Evolutionary conservation across 2,329 filamentous ascomycete species (phyloP), one percentile per base, ranked within the genome.

Genomic region (Phialophora tarda): DNA sequence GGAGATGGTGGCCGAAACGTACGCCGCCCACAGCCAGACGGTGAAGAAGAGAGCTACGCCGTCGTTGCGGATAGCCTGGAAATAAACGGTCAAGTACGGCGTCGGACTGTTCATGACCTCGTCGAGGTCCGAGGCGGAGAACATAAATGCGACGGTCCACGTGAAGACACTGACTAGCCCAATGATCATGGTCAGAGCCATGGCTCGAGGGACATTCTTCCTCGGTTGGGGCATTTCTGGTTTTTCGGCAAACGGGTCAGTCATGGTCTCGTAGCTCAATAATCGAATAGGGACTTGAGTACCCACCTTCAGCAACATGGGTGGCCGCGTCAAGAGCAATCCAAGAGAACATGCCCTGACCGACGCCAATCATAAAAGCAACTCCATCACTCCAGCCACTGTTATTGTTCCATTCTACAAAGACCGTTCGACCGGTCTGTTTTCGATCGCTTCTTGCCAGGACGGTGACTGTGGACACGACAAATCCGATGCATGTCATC

Each of bases 321-420:
- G 73, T 73, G 58, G 71, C 73, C 54, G 68, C 74, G 59, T 59
- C 68, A 17, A 73, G 63, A 1, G 70, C 73, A 8, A 75, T 59
- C 32, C 71, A 75, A 1, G 72, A 59, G 82, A 65, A 77, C 66
- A 75, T 71, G 56, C 70, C 73, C 56, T 70, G 74, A 54, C 55
- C 66, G 14, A 74, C 62, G 1, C 79, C 80, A n/a, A 82, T 74
- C 23, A 81, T 67, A 78, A 79, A 81, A 30, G 78, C 78, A 68
- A 90, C 74, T 0, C 88, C 88, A 75, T 90, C 86, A 0, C 88
- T 87, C 88, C 88, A 91, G 38, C 87, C 88, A 17, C 85, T 87
- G 50, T 84, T 75, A 70, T 92, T 92, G 74, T 89, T 84, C 73
- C 92, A 91, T 1, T 85, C 76, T 5, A 47, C 56, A 60, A 68